Conservation (phyloP, 495 filamentous ascomycete genomes). For the Parathielavia appendiculata region DNA sequence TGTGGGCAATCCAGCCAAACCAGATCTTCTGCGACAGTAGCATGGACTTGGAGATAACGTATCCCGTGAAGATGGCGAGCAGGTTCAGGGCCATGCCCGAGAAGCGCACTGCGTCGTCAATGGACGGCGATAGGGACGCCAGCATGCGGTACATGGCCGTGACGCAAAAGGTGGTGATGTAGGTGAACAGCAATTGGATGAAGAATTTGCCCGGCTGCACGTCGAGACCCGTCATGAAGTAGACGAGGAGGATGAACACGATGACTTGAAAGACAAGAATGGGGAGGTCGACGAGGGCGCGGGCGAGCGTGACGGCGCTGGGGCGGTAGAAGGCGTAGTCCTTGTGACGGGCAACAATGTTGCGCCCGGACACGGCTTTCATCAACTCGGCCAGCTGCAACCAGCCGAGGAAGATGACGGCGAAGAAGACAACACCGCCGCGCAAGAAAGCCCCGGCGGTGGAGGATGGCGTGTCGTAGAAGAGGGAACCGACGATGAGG, state of each 20-base stretch:
- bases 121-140: slow-evolving; percentile 56
- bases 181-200: slow-evolving; percentile 59
- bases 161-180: slow-evolving; percentile 55
- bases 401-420: slow-evolving; percentile 74
- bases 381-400: slow-evolving; percentile 74
- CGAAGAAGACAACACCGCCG: slow-evolving; percentile 61
- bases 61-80: slow-evolving; percentile 73
- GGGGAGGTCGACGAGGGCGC: slow-evolving; percentile 71
- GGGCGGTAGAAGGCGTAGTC: slow-evolving; percentile 81
- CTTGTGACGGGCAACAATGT: slow-evolving; percentile 78
- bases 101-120: slow-evolving; percentile 54
- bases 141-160: slow-evolving; percentile 69
- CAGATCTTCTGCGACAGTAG: slow-evolving; percentile 58
- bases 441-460: slow-evolving; percentile 50
- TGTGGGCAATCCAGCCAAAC: slow-evolving; percentile 70
- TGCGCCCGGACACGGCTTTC: slow-evolving; percentile 61
- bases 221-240: slow-evolving; percentile 68
- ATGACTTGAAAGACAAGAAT: slow-evolving; percentile 63
- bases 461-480: slow-evolving; percentile 63
- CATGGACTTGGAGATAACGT: slow-evolving; percentile 60
- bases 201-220: slow-evolving; percentile 77
- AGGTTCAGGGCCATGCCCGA: slow-evolving; percentile 60
- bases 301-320: slow-evolving; percentile 69
- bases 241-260: slow-evolving; percentile 70
- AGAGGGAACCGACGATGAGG: slow-evolving; percentile 71